Percentiles rank a stretch among this genome's conserved stretches.
These are phyloP conservation scores for Halteria grandinella DNA, from an alignment of 73 alveolate genomes.

Conservation along the genomic window DNA sequence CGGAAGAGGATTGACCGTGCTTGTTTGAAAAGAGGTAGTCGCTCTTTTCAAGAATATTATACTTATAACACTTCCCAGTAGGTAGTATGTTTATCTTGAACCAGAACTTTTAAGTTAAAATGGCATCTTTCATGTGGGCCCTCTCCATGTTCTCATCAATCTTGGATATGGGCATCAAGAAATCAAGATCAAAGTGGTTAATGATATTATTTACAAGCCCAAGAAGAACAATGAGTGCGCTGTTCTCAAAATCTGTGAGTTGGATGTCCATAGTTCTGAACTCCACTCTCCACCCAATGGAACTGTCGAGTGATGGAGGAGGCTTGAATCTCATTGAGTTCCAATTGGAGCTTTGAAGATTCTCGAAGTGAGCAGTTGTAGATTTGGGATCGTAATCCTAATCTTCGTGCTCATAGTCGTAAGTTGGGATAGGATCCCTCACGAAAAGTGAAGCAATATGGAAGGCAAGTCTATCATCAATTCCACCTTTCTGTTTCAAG, in stretches of 20 bases:
- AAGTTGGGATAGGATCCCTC: slow-evolving; percentile 91
- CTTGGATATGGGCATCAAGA: slow-evolving; percentile 76
- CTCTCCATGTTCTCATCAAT: slow-evolving; percentile 86
- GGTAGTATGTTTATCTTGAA: slow-evolving; percentile 75
- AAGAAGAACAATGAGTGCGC: slow-evolving; percentile 66
- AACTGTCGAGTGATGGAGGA: slow-evolving; percentile 89
- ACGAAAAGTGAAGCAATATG: slow-evolving; percentile 88
- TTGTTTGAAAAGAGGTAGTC: slow-evolving; percentile 4
- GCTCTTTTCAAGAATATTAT: not conserved
- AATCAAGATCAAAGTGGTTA: slow-evolving; percentile 63
- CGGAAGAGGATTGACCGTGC: not conserved
- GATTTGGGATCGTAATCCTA: slow-evolving; percentile 73
- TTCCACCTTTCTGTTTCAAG: slow-evolving; percentile 64
- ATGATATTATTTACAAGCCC: slow-evolving; percentile 55
- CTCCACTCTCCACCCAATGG: slow-evolving; percentile 97
- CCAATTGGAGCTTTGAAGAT: slow-evolving; percentile 96
- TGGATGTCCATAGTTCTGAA: slow-evolving; percentile 95
- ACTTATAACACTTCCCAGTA: not conserved
- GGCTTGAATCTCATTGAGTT: slow-evolving; percentile 97
- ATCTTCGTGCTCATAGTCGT: slow-evolving; percentile 60
- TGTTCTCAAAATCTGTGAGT: slow-evolving; percentile 95
- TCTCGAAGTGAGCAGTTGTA: slow-evolving; percentile 95
- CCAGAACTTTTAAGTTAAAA: slow-evolving; percentile 83
- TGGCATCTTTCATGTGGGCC: slow-evolving; percentile 85
- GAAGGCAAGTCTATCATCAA: slow-evolving; percentile 82